Evolutionary conservation across 805 yeast species (phyloP), one percentile per base, ranked within the genome.

Genomic region (Starmerella riodocensis): DNA sequence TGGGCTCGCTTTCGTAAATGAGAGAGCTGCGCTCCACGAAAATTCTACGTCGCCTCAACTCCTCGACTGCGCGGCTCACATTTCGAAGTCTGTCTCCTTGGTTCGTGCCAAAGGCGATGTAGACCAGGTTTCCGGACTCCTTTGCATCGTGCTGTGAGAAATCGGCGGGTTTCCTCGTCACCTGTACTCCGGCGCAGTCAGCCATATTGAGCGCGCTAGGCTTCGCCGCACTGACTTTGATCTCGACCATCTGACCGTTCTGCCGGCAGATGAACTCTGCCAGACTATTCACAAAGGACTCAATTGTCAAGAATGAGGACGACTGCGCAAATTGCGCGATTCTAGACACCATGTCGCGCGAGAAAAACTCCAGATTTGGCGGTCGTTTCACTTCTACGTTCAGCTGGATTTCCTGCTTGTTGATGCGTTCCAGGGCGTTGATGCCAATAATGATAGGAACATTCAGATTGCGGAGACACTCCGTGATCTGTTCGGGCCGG

Each of bases 251-350:
- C 7, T n/a, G 17, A 8, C 18, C 6, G 19, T 63, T 61, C 2
- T 49, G 47, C 42, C 66, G 64, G 27, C 71, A 62, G 2, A 77
- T 62, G 34, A 73, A 54, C 46, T 74, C 76, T 3, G 83, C 76
- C 21, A 83, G 78, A 9, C 74, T 70, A 43, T 75, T 70, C 3
- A 82, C 93, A 34, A 91, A 66, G 0, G 96, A 95, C 56, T 91
- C 99, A 1, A 91, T 93, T 0, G 99, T 91, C 53, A 82, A 78
- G 63, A 83, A 91, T 46, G 75, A 74, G 1, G 94, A 71, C n/a
- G 54, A 55, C 52, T 81, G 93, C n/a, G 84, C 80, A 51, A 76
- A 81, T 0, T 53, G 52, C 0, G 69, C 64, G 4, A 80, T 67
- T 2, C 57, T 11, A 7, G 32, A 43, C 4, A 41, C 42, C 5